These are phyloP conservation scores for Populus euphratica DNA, from an alignment of 345 rosid genomes.

Conservation along the genomic window DNA sequence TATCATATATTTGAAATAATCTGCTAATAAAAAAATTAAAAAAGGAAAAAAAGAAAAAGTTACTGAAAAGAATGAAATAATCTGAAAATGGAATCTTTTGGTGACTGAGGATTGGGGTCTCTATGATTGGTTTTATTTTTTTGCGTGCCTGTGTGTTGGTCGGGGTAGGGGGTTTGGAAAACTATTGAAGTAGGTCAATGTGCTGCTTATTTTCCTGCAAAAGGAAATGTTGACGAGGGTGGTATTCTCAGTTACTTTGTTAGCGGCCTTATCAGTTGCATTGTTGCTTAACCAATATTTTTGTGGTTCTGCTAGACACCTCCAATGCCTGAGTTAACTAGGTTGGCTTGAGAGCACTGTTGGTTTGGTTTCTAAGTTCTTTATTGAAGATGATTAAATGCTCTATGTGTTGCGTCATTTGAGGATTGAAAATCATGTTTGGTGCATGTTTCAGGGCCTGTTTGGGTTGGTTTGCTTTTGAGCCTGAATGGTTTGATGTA, in stretches of 20 bases:
- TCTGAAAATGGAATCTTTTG: neutral
- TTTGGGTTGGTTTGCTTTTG: slow-evolving; percentile 97
- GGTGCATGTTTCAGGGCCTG: slow-evolving; percentile 62
- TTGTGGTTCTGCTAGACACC: neutral
- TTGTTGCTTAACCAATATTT: neutral
- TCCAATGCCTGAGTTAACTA: neutral
- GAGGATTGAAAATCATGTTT: slow-evolving; percentile 22
- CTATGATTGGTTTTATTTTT: neutral
- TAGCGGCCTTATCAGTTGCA: neutral
- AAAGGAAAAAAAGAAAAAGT: too few relatives aligned
- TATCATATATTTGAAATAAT: neutral
- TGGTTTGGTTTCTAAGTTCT: neutral
- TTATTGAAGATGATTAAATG: neutral
- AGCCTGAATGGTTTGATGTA: slow-evolving; percentile 84
- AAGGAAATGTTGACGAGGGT: neutral
- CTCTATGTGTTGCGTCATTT: slow-evolving; percentile 2
- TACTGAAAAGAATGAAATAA: neutral
- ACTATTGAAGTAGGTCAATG: neutral
- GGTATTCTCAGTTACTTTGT: neutral
- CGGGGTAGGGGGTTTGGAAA: neutral
- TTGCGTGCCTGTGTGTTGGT: neutral
- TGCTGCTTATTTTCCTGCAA: neutral
- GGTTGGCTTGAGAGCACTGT: neutral
- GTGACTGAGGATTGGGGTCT: neutral
- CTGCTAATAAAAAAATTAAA: neutral